Evolutionary conservation across 768 basidiomycete genomes (phyloP).

Genomic region (Psilocybe azurescens): DNA sequence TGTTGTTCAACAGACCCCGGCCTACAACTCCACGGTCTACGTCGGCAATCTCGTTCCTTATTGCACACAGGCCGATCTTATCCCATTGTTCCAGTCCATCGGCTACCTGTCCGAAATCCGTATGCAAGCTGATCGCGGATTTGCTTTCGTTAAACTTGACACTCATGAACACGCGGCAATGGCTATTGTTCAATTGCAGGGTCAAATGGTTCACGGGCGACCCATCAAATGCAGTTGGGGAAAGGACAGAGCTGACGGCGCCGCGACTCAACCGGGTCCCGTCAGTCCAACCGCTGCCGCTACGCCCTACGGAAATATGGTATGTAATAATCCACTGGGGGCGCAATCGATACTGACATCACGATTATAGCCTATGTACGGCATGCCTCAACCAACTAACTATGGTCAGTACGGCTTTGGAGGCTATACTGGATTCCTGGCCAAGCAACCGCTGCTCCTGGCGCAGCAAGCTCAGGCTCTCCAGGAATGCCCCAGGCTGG

Average conservation of each 20-base stretch:
- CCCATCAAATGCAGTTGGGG: slow-evolving; percentile 99
- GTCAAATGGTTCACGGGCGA: slow-evolving; percentile 95
- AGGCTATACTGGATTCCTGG: slow-evolving; percentile 73
- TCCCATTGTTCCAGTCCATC: slow-evolving; percentile 97
- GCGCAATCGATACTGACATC: slow-evolving; percentile 10
- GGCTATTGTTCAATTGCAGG: slow-evolving; percentile 97
- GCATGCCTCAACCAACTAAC: slow-evolving; percentile 82
- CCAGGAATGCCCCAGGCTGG: slow-evolving; percentile 65
- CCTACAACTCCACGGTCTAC: slow-evolving; percentile 96
- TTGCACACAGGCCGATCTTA: slow-evolving; percentile 96
- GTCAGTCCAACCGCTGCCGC: slow-evolving; percentile 67
- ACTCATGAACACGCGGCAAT: slow-evolving; percentile 98
- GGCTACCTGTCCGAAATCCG: slow-evolving; percentile 98
- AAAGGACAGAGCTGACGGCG: slow-evolving; percentile 87
- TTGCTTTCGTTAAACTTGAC: slow-evolving; percentile 98
- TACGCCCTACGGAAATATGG: slow-evolving; percentile 82
- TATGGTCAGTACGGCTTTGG: slow-evolving; percentile 83
- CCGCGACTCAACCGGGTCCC: slow-evolving; percentile 51
- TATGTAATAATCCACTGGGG: slow-evolving; percentile 37
- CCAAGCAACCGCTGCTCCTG: slow-evolving; percentile 54
- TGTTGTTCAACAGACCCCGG: slow-evolving; percentile 92
- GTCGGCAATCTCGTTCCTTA: slow-evolving; percentile 99
- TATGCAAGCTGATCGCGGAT: slow-evolving; percentile 98
- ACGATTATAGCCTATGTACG: slow-evolving; percentile 76
- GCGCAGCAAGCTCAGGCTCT: slow-evolving; percentile 53